Evolutionary conservation across 2,329 filamentous ascomycete species (phyloP).

Genomic region (Cercospora sojina): DNA sequence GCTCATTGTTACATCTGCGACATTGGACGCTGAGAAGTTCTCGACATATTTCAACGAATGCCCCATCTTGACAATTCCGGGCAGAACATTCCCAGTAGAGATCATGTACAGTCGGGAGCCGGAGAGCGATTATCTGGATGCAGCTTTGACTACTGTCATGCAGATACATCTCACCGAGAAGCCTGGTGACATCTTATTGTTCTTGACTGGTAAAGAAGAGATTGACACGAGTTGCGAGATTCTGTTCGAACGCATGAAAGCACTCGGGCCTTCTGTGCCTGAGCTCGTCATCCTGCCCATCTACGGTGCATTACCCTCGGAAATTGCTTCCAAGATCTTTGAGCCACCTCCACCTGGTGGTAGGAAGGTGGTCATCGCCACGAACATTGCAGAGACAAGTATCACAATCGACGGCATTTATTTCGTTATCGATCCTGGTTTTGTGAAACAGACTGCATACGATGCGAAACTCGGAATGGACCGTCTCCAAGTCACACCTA

Average conservation of each 20-base stretch:
- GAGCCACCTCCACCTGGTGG: constrained; percentile 83
- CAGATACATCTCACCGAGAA: constrained; percentile 95
- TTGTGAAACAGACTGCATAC: constrained; percentile 96
- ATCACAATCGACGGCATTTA: constrained; percentile 98
- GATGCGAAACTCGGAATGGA: constrained; percentile 98
- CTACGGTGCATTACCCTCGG: constrained; percentile 89
- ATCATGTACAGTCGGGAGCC: constrained; percentile 94
- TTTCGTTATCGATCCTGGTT: constrained; percentile 95
- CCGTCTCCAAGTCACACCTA: constrained; percentile 88
- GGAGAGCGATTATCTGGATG: constrained; percentile 91
- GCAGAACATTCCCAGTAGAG: constrained; percentile 92
- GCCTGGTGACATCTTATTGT: constrained; percentile 89
- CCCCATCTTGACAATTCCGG: constrained; percentile 94
- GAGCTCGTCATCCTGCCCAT: constrained; percentile 91
- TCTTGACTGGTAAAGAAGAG: constrained; percentile 95
- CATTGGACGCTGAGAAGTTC: constrained; percentile 95
- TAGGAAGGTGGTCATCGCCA: constrained; percentile 94
- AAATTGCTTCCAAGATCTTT: constrained; percentile 93
- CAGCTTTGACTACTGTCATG: constrained; percentile 95
- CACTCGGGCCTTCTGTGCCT: constrained; percentile 82
- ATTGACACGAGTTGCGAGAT: constrained; percentile 96
- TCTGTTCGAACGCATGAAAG: constrained; percentile 92
- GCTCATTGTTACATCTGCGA: constrained; percentile 94
- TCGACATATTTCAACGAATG: constrained; percentile 94
- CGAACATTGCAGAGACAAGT: constrained; percentile 96